Conservation (phyloP, 2,329 filamentous ascomycete species). For the Hysterium pulicare region DNA sequence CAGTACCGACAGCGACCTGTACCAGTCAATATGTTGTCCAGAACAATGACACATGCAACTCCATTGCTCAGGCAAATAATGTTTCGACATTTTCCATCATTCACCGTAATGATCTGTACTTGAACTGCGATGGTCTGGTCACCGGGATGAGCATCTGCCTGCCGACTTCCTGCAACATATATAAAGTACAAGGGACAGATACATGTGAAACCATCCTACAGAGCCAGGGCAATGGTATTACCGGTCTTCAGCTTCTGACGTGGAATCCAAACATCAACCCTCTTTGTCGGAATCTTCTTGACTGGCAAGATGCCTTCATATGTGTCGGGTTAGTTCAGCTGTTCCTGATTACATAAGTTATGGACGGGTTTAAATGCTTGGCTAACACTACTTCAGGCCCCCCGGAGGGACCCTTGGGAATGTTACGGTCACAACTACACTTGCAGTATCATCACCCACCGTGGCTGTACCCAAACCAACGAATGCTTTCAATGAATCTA, state of each 20-base stretch:
- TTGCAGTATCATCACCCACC: background rate
- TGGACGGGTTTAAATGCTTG: background rate
- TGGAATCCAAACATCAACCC: slow-evolving; percentile 4
- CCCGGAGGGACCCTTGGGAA: background rate
- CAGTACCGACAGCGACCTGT: background rate
- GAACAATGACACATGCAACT: background rate
- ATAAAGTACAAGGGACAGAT: background rate
- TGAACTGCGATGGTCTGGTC: background rate
- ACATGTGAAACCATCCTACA: slow-evolving; percentile 1
- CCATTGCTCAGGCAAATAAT: background rate
- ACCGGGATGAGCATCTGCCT: background rate
- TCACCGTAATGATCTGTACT: background rate
- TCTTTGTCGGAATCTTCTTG: background rate
- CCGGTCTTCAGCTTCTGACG: slow-evolving; percentile 2
- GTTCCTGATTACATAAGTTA: background rate
- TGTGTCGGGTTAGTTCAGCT: background rate
- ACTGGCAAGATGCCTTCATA: background rate
- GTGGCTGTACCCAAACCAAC: slow-evolving; percentile 11
- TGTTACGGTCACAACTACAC: background rate
- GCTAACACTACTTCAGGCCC: background rate
- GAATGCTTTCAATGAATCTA: slow-evolving; percentile 19
- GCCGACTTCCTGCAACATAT: background rate
- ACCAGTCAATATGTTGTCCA: background rate
- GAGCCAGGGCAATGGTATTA: background rate
- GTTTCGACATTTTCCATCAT: background rate